These are phyloP conservation scores for Geosiphon pyriformis DNA, from an alignment of 192 early-diverging fungal species.

Conservation along the genomic window DNA sequence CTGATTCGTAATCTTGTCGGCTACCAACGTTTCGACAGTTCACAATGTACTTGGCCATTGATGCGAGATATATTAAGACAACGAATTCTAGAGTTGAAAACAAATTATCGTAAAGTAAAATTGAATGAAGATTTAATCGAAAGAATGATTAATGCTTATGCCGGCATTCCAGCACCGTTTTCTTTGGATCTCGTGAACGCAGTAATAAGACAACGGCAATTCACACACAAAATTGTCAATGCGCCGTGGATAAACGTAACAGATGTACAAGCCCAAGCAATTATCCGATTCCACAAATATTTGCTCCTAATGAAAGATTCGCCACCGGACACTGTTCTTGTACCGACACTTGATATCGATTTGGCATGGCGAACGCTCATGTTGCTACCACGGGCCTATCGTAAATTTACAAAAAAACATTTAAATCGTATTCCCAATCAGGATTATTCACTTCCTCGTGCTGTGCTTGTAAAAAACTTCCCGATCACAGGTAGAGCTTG, in stretches of 20 bases:
- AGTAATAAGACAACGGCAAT: constrained; percentile 44
- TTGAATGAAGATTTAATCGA: constrained; percentile 18
- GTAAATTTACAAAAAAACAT: constrained; percentile 42
- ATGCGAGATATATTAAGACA: constrained; percentile 14
- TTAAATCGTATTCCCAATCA: constrained; percentile 52
- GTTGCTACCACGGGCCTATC: constrained; percentile 47
- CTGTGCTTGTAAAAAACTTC: constrained; percentile 36
- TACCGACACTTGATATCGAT: constrained; percentile 66
- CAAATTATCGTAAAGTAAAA: background rate
- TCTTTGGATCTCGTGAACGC: constrained; percentile 45
- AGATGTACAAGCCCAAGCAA: constrained; percentile 29
- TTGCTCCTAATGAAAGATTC: constrained; percentile 40
- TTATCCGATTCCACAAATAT: constrained; percentile 42
- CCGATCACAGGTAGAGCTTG: constrained; percentile 40
- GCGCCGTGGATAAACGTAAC: constrained; percentile 29
- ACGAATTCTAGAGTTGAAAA: background rate
- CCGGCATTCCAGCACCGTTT: constrained; percentile 32
- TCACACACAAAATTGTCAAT: constrained; percentile 44
- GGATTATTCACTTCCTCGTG: constrained; percentile 48
- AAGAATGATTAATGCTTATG: constrained; percentile 34
- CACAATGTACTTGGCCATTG: constrained; percentile 6
- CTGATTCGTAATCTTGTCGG: background rate
- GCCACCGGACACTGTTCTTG: constrained; percentile 30
- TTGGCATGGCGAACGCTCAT: constrained; percentile 66
- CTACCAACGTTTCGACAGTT: background rate